Evolutionary conservation across 108 stramenopile species (phyloP), one percentile per base, ranked within the genome.

Genomic region (Skeletonema menzelii): DNA sequence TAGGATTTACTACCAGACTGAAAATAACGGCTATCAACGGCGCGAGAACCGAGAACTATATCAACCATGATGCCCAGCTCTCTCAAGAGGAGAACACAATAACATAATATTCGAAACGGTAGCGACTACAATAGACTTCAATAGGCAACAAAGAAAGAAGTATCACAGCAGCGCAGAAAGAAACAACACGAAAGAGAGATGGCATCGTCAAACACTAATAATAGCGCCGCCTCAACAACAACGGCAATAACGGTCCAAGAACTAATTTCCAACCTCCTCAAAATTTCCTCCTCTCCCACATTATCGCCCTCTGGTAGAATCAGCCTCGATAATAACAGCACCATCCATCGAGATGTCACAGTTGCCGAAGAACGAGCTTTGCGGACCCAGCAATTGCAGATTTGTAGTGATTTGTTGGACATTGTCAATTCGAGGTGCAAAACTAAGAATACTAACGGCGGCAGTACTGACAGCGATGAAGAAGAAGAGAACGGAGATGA

Each of bases 351-450:
- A 15, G n/a, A 35, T 35, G n/a, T 64, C 7, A 69, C 34, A 8
- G 56, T 66, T 8, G 53, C 37, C 17, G 53, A 74, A 27, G 73
- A 74, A 3, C n/a, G 55, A 6, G 37, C 57, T 22, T 34, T 32
- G 31, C 37, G 73, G 12, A 49, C 40, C 0, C 26, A 20, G 6
- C 73, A 74, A 49, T 53, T 61, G 27, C 56, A 59, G 28, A 58
- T 75, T 15, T 75, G 74, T 32, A 32, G 38, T 38, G 74, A 75
- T n/a, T 40, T 75, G 27, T 27, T 67, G 30, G 74, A 49, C 46
- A 60, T 67, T 15, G 40, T 73, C 30, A 42, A 11, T 12, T 14
- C 8, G n/a, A n/a, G n/a, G n/a, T 2, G 44, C 31, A 22, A 53
- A 1, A n/a, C 26, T 3, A 59, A 30, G 59, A 35, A 14, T 24